Conservation (phyloP, 371 early-diverging fungal genomes). For the Circinella umbellata region DNA sequence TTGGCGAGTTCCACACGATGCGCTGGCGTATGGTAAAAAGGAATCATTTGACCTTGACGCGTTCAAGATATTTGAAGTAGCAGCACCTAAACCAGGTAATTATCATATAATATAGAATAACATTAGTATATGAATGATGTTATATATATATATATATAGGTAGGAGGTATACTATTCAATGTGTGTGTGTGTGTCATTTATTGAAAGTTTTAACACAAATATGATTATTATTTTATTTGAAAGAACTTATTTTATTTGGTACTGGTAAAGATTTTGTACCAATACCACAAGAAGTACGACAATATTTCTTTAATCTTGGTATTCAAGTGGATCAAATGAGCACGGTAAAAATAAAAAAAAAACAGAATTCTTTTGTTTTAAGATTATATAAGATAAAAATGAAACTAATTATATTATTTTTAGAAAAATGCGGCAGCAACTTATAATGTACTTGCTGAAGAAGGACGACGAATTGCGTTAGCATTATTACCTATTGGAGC, state of each 20-base stretch:
- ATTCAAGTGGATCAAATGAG: conserved; percentile 71
- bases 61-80: conserved; percentile 54
- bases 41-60: conserved; percentile 41
- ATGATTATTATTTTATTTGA: no score
- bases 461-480: conserved; percentile 65
- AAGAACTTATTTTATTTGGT: conserved; percentile 61
- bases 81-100: conserved; percentile 54
- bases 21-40: conserved; percentile 24
- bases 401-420: neutral
- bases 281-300: conserved; percentile 54
- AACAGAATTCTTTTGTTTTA: neutral
- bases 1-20: conserved; percentile 50
- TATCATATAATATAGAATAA: no score
- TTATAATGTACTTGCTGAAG: conserved; percentile 66
- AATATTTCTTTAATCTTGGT: conserved; percentile 56
- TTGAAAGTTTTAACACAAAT: no score
- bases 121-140: no score
- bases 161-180: neutral
- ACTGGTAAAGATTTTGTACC: conserved; percentile 61
- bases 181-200: no score
- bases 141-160: no score
- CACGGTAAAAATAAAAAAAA: conserved; percentile 44
- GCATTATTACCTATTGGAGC: conserved; percentile 50
- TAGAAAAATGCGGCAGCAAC: conserved; percentile 70
- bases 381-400: no score